phyloP scores from a whole-genome alignment of 2,329 filamentous ascomycete genomes.

The Apiospora pterosperma region DNA sequence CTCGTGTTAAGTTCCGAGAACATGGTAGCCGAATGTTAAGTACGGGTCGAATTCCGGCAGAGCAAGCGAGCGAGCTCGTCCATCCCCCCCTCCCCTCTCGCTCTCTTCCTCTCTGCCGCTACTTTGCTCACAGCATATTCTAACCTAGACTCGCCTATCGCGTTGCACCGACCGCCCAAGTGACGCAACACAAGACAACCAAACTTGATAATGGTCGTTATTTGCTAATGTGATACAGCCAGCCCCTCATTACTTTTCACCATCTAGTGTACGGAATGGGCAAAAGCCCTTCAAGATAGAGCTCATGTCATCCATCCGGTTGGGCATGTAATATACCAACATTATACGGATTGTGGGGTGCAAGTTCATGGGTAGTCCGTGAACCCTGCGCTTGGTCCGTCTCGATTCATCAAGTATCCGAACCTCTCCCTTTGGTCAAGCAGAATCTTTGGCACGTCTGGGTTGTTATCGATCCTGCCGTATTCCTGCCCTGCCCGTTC shows the following conservation, averaged over 20 bases:
- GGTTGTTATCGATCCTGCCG: conserved; percentile 44
- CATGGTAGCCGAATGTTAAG: neutral
- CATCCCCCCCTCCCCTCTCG: neutral
- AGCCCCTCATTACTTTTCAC: neutral
- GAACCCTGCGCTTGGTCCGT: conserved; percentile 45
- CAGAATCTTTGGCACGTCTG: conserved; percentile 50
- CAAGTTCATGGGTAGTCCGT: conserved; percentile 33
- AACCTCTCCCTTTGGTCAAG: conserved; percentile 35
- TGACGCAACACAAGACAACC: neutral
- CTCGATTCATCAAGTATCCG: conserved; percentile 42
- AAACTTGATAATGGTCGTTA: neutral
- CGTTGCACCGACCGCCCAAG: neutral
- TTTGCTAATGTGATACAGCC: neutral
- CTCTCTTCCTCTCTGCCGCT: too few relatives aligned
- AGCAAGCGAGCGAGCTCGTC: neutral
- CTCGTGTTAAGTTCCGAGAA: neutral
- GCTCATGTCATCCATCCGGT: neutral
- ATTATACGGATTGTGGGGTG: neutral
- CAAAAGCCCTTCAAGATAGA: neutral
- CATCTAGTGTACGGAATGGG: neutral
- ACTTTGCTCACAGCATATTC: neutral
- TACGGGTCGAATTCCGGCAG: neutral
- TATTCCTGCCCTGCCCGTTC: conserved; percentile 46
- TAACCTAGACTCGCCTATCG: neutral
- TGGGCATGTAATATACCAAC: neutral